These are phyloP conservation scores for Platanus orientalis DNA, from an alignment of 164 flowering plant genomes.

Conservation along the genomic window DNA sequence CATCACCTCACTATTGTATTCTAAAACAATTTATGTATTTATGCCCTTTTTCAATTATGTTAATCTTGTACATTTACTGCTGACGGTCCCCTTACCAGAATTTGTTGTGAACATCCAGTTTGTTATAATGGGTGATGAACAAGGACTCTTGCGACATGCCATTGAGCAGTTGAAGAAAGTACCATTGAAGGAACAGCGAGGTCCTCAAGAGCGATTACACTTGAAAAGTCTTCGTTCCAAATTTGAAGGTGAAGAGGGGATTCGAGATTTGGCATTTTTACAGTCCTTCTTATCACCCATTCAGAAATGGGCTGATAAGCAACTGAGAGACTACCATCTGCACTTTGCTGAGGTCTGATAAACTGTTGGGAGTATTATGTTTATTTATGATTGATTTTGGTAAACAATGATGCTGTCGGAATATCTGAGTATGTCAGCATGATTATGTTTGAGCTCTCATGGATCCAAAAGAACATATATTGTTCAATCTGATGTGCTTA, in stretches of 20 bases:
- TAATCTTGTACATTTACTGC: background rate
- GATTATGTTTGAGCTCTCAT: background rate
- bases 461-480: background rate
- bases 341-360: conserved; percentile 73
- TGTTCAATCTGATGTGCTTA: no score
- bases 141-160: conserved; percentile 63
- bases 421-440: background rate
- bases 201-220: conserved; percentile 83
- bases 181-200: conserved; percentile 89
- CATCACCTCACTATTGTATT: background rate
- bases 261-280: conserved; percentile 60
- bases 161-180: conserved; percentile 76
- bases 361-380: background rate
- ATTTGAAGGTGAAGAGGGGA: conserved; percentile 55
- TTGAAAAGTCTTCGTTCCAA: conserved; percentile 66
- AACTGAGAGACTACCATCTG: conserved; percentile 80
- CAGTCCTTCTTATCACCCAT: conserved; percentile 81
- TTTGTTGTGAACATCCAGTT: conserved; percentile 39
- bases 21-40: no score
- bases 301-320: conserved; percentile 86
- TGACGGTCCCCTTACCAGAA: background rate
- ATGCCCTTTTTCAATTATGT: background rate
- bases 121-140: conserved; percentile 79
- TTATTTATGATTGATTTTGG: background rate
- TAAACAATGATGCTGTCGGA: background rate